Evolutionary conservation across 2,329 filamentous ascomycete genomes (phyloP), one percentile per base, ranked within the genome.

Genomic region (Aspergillus tanneri): DNA sequence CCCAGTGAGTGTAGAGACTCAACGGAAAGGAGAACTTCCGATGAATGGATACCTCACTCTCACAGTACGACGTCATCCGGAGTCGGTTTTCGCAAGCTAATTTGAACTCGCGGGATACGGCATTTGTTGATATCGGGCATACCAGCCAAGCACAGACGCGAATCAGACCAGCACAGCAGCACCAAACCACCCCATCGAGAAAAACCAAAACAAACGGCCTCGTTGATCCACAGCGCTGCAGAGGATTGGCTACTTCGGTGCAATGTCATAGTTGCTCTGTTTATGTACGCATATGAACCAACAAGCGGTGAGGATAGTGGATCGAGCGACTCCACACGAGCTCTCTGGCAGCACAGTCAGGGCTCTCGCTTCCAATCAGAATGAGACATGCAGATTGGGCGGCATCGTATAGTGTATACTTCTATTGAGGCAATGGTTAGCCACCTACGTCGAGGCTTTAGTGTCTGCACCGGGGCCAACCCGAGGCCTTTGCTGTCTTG

Each of bases 341-440:
- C 41, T 44, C 35, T 34, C 41, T 35, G 41, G 28, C 41, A 44
- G 41, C 41, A 44, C 32, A 44, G 36, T 30, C 32, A 36, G 23
- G n/a, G 30, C 14, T 23, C 21, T 34, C 32, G 21, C 30, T 22
- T 30, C 41, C 41, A 44, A 44, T 44, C 41, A 44, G 41, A 28
- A 11, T 24, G 7, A 28, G 18, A n/a, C 41, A 2, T 36, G 41
- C 41, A 36, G 24, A 36, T 44, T 44, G 24, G 41, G 7, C 30
- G 21, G 22, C 32, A 44, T 44, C 35, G 32, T 34, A 18, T 36
- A 36, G 28, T 35, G 32, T 34, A 18, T 36, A 36, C 41, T 44
- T 44, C 27, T 44, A 23, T 25, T 25, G 24, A 34, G 22, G 28
- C 19, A 22, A 32, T 22, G 27, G 23, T 34, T 30, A 30, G 23